Conservation (phyloP, 108 stramenopile genomes). For the Bacterosira constricta region DNA sequence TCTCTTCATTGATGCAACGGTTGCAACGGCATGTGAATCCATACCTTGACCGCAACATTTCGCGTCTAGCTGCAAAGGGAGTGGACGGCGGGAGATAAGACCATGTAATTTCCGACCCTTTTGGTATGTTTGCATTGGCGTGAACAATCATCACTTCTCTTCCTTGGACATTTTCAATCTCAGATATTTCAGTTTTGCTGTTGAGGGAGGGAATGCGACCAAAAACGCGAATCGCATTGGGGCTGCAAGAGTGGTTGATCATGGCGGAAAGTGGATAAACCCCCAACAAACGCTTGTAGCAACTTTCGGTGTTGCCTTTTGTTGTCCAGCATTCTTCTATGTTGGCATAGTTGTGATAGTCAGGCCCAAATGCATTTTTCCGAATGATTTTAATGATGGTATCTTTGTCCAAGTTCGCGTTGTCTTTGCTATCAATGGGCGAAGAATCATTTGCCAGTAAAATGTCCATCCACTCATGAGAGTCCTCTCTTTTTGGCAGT, state of each 20-base stretch:
- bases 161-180: not conserved
- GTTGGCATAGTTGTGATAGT: conserved; percentile 62
- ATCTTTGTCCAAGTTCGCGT: conserved; percentile 27
- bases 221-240: conserved; percentile 78
- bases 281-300: conserved; percentile 62
- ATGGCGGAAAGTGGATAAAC: conserved; percentile 83
- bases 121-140: conserved; percentile 48
- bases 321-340: conserved; percentile 47
- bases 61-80: conserved; percentile 46
- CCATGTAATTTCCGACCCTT: conserved; percentile 76
- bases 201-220: conserved; percentile 20
- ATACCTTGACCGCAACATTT: conserved; percentile 47
- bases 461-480: conserved; percentile 18
- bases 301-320: conserved; percentile 8
- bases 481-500: conserved; percentile 4
- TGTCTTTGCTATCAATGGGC: not conserved
- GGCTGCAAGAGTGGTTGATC: conserved; percentile 82
- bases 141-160: conserved; percentile 75
- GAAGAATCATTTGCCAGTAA: conserved; percentile 6
- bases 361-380: conserved; percentile 82
- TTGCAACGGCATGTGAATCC: conserved; percentile 65
- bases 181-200: not conserved
- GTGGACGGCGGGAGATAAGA: conserved; percentile 74
- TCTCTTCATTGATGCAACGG: conserved; percentile 57
- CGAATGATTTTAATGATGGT: conserved; percentile 59